These are phyloP conservation scores for Apium graveolens DNA, from an alignment of 129 eudicot genomes.

Conservation along the genomic window DNA sequence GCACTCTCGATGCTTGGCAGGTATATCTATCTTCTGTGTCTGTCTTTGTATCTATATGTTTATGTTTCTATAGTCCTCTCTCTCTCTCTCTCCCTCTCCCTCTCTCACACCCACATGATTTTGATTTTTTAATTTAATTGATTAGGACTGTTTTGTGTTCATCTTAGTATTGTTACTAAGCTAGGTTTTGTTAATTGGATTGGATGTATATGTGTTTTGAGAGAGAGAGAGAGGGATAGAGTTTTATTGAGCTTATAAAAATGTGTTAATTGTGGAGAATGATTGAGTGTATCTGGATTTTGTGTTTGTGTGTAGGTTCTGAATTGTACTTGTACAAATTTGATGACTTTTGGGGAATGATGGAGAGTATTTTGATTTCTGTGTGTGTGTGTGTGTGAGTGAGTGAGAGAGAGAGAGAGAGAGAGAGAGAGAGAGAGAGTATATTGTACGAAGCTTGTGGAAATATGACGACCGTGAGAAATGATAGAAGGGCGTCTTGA, in stretches of 20 bases:
- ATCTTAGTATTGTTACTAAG: neutral
- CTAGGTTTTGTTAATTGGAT: neutral
- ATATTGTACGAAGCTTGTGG: neutral
- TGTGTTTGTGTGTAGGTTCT: neutral
- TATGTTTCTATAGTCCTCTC: neutral
- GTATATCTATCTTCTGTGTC: conserved; percentile 14
- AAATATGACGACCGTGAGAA: too few relatives aligned
- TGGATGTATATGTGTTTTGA: neutral
- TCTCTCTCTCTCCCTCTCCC: neutral
- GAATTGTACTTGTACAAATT: neutral
- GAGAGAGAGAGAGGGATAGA: neutral
- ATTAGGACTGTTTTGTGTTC: too few relatives aligned
- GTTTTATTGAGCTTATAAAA: neutral
- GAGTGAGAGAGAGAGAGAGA: neutral
- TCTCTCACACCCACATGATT: neutral
- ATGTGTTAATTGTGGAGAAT: neutral
- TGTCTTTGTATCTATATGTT: too few relatives aligned
- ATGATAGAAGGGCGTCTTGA: neutral
- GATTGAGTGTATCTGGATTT: neutral
- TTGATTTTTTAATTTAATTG: neutral
- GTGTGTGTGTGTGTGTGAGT: neutral
- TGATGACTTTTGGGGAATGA: neutral
- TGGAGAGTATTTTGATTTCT: neutral
- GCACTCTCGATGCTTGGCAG: conserved; percentile 99
- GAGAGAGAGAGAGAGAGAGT: neutral